Conservation (phyloP, 2,329 filamentous ascomycete genomes). For the Cercospora zeina region DNA sequence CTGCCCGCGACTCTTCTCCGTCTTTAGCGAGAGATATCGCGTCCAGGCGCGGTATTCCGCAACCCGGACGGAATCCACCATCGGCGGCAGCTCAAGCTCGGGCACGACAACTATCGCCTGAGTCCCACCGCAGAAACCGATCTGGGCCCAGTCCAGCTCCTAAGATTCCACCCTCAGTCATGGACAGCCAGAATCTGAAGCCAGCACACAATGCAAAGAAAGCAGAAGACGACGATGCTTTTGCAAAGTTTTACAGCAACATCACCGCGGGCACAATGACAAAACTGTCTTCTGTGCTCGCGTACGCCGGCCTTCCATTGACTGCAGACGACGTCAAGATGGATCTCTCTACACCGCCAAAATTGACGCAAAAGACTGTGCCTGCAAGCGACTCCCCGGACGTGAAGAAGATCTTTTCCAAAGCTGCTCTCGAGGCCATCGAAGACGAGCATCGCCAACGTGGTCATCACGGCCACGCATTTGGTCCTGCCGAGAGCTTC, state of each 20-base stretch:
- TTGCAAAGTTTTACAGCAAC: constrained; percentile 82
- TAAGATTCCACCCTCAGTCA: constrained; percentile 37
- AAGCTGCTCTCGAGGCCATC: constrained; percentile 77
- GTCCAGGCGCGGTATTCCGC: constrained; percentile 41
- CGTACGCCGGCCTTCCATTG: constrained; percentile 88
- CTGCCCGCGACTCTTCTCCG: constrained; percentile 39
- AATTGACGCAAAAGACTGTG: constrained; percentile 38
- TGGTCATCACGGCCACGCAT: constrained; percentile 55
- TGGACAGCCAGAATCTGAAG: constrained; percentile 35
- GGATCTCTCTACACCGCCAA: constrained; percentile 32
- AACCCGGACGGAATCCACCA: constrained; percentile 27
- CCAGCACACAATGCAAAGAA: constrained; percentile 26
- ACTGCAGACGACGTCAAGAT: constrained; percentile 38
- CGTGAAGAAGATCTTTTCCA: constrained; percentile 78
- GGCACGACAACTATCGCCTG: constrained; percentile 37
- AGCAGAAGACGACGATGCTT: constrained; percentile 62
- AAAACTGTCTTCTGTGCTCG: constrained; percentile 82
- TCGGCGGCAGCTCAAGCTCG: constrained; percentile 37
- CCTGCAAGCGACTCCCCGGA: constrained; percentile 58
- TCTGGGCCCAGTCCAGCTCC: constrained; percentile 12
- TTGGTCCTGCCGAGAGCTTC: constrained; percentile 67
- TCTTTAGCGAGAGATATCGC: constrained; percentile 44
- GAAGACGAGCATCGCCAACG: constrained; percentile 57
- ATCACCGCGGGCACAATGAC: constrained; percentile 85
- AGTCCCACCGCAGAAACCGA: constrained; percentile 32